A percentile compares a stretch with the other conserved stretches of the same genome.
phyloP scores from a whole-genome alignment of 352 stramenopile species.

The Phytopythium sindhum region DNA sequence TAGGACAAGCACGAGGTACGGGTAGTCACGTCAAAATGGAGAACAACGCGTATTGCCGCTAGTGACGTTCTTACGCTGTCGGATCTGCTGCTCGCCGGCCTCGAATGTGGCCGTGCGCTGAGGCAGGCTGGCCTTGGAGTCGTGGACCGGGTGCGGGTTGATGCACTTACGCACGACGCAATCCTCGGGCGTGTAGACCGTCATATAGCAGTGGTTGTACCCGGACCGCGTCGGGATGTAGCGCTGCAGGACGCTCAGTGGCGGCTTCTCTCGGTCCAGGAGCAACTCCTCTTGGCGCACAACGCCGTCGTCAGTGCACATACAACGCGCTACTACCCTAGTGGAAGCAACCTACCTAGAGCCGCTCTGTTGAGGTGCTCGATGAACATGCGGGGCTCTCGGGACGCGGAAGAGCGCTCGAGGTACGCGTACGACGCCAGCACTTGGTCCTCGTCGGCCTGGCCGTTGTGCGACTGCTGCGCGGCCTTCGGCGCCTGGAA shows the following conservation, averaged over 20 bases:
- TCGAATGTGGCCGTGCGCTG: constrained; percentile 68
- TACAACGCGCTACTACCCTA: neutral
- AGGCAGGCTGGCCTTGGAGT: constrained; percentile 27
- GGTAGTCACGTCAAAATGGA: neutral
- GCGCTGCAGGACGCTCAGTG: constrained; percentile 55
- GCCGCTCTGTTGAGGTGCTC: constrained; percentile 47
- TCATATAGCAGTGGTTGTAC: constrained; percentile 69
- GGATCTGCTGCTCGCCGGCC: constrained; percentile 33
- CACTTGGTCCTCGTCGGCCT: constrained; percentile 28
- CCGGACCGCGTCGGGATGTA: constrained; percentile 66
- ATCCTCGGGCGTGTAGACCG: constrained; percentile 57
- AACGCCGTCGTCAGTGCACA: neutral
- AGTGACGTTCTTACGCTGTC: constrained; percentile 26
- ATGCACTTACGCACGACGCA: constrained; percentile 60
- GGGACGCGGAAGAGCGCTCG: constrained; percentile 32
- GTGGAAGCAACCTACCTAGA: constrained; percentile 41
- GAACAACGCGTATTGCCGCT: neutral
- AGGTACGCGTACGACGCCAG: constrained; percentile 56
- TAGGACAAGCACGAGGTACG: constrained; percentile 7
- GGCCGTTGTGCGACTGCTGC: neutral
- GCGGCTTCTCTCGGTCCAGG: constrained; percentile 45
- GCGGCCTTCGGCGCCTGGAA: constrained; percentile 34
- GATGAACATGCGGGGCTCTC: constrained; percentile 44
- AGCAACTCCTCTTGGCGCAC: constrained; percentile 26
- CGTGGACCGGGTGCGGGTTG: constrained; percentile 45